These are phyloP conservation scores for Ceratonia siliqua DNA, from an alignment of 306 rosid genomes.

Conservation along the genomic window DNA sequence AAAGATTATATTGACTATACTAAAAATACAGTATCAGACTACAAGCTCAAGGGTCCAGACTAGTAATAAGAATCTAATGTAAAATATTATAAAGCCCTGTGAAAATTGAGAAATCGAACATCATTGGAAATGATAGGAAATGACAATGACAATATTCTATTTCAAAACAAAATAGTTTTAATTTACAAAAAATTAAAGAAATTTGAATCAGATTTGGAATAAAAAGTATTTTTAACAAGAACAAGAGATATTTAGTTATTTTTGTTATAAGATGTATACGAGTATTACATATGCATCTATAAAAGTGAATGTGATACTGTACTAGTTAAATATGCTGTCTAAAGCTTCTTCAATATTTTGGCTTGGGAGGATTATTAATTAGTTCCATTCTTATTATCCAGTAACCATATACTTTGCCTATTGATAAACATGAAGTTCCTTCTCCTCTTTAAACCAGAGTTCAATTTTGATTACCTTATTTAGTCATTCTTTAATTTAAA, in stretches of 20 bases:
- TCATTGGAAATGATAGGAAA: neutral
- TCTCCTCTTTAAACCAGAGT: too few species aligned
- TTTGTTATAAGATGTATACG: too few species aligned
- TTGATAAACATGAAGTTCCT: too few species aligned
- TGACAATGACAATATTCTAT: neutral
- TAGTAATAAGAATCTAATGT: neutral
- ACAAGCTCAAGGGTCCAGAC: neutral
- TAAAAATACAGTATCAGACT: neutral
- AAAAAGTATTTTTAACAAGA: neutral
- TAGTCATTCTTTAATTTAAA: neutral
- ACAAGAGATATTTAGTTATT: too few species aligned
- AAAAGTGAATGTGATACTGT: too few species aligned
- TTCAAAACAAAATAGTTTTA: too few species aligned
- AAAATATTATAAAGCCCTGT: neutral
- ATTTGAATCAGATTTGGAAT: neutral
- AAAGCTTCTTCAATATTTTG: too few species aligned
- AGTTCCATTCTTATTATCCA: too few species aligned
- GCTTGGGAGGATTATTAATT: too few species aligned
- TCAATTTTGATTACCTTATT: too few species aligned
- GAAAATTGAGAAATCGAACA: neutral
- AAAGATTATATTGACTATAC: neutral
- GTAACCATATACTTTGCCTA: neutral
- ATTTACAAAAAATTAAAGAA: neutral
- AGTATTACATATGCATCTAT: too few species aligned
- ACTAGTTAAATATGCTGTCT: too few species aligned